Evolutionary conservation across 2,329 filamentous ascomycete species (phyloP).

Genomic region (Scytalidium sp.): DNA sequence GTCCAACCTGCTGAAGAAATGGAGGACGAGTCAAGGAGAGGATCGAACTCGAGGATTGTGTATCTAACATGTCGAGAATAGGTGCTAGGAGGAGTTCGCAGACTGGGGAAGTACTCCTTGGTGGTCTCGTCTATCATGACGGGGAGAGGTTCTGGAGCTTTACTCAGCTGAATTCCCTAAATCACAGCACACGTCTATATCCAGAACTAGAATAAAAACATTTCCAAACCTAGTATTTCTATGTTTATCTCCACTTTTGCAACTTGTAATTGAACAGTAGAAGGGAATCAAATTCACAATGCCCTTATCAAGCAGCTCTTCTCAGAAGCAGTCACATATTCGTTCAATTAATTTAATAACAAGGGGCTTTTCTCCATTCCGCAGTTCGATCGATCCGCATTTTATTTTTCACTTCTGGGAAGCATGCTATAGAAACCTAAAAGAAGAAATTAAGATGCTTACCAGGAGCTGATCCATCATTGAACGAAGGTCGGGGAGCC

Average conservation of each 20-base stretch:
- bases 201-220: no score
- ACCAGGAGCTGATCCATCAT: constrained; percentile 57
- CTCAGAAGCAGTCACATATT: no score
- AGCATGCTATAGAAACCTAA: background rate
- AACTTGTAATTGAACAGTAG: no score
- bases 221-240: no score
- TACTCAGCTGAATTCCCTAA: constrained; percentile 3
- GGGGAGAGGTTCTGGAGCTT: constrained; percentile 24
- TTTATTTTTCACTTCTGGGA: background rate
- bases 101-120: constrained; percentile 22
- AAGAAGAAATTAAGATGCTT: constrained; percentile 8
- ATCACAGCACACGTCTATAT: background rate
- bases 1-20: constrained; percentile 71
- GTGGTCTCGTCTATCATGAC: constrained; percentile 22
- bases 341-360: no score
- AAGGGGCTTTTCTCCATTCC: no score
- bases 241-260: no score
- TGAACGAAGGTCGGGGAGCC: constrained; percentile 63
- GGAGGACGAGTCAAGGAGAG: constrained; percentile 67
- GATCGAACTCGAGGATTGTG: constrained; percentile 65
- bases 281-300: no score
- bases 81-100: constrained; percentile 58
- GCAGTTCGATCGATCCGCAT: no score
- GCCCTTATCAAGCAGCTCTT: no score
- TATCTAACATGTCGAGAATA: constrained; percentile 66